Percentiles rank a stretch among this genome's conserved stretches.
These are phyloP conservation scores for Mortierella sp. DNA, from an alignment of 371 early-diverging fungal genomes.

Conservation along the genomic window DNA sequence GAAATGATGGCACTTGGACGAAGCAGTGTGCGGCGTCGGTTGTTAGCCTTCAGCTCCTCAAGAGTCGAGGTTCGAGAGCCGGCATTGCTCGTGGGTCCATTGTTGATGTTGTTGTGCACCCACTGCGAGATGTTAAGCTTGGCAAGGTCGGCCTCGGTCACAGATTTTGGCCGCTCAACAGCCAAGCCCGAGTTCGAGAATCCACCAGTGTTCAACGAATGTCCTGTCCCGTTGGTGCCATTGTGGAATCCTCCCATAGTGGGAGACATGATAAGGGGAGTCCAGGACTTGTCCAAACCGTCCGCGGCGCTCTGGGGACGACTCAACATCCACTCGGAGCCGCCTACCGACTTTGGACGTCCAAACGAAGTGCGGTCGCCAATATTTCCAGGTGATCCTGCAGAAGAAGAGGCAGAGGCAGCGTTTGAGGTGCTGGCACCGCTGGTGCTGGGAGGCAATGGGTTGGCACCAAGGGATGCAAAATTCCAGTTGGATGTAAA, in stretches of 20 bases:
- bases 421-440: neutral
- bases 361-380: slow-evolving; percentile 61
- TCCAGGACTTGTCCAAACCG: slow-evolving; percentile 53
- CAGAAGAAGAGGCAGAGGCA: slow-evolving; percentile 13
- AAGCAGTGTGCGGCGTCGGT: slow-evolving; percentile 60
- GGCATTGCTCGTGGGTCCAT: slow-evolving; percentile 9
- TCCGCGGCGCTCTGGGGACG: slow-evolving; percentile 28
- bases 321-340: slow-evolving; percentile 73
- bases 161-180: slow-evolving; percentile 67
- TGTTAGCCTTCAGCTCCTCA: slow-evolving; percentile 50
- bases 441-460: slow-evolving; percentile 28
- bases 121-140: slow-evolving; percentile 47
- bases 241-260: slow-evolving; percentile 61
- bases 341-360: slow-evolving; percentile 79
- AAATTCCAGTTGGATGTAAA: slow-evolving; percentile 59
- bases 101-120: slow-evolving; percentile 26
- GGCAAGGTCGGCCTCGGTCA: slow-evolving; percentile 63
- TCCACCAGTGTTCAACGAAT: slow-evolving; percentile 33
- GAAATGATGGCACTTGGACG: slow-evolving; percentile 57
- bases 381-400: slow-evolving; percentile 55
- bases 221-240: slow-evolving; percentile 51
- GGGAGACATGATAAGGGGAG: slow-evolving; percentile 61
- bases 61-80: slow-evolving; percentile 24
- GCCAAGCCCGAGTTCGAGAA: slow-evolving; percentile 57
- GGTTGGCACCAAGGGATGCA: slow-evolving; percentile 47